Conservation (phyloP, 352 stramenopile genomes). For the Stramenopiles sp. region DNA sequence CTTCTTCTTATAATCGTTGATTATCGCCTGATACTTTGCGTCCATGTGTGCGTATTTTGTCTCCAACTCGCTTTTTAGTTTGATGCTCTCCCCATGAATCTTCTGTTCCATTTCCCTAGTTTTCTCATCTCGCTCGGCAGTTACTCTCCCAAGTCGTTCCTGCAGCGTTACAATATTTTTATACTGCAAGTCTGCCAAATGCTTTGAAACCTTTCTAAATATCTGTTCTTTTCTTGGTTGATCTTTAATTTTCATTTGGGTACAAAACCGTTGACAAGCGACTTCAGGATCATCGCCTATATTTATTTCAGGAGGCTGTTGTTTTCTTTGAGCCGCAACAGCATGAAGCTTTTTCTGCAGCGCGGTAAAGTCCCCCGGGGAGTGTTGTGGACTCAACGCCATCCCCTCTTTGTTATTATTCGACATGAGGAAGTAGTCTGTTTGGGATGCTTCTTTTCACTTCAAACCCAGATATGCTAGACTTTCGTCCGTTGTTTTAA, state of each 20-base stretch:
- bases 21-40: no score
- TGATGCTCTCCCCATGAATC: not conserved
- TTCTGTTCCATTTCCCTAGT: constrained; percentile 1
- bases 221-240: not conserved
- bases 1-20: not conserved
- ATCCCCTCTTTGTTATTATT: not conserved
- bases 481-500: no score
- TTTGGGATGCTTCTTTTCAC: not conserved
- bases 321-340: not conserved
- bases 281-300: constrained; percentile 6
- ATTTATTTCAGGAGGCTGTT: not conserved
- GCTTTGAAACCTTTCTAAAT: not conserved
- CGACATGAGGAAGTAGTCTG: not conserved
- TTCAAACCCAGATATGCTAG: no score
- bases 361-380: not conserved
- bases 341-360: not conserved
- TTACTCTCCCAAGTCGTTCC: no score
- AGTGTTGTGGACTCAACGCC: not conserved
- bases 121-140: no score
- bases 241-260: not conserved
- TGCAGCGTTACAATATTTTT: not conserved
- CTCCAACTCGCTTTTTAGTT: not conserved
- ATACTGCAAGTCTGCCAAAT: not conserved
- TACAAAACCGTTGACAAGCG: not conserved
- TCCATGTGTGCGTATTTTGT: no score